Evolutionary conservation across 768 basidiomycete genomes (phyloP).

Genomic region (Chiua virens): DNA sequence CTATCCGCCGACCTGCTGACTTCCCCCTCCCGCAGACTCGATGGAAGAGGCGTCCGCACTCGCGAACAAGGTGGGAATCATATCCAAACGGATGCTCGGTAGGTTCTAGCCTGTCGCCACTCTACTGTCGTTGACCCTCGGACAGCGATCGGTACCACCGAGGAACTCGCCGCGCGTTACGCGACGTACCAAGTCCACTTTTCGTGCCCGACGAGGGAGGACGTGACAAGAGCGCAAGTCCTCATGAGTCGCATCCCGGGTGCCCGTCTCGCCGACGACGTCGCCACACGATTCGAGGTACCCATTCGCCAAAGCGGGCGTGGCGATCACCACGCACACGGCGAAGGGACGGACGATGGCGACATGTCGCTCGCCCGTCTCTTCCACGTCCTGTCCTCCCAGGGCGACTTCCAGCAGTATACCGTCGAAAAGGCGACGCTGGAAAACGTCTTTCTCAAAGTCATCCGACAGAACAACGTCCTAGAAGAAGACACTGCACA

Average conservation of each 20-base stretch:
- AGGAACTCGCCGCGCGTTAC: slow-evolving; percentile 62
- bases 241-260: slow-evolving; percentile 65
- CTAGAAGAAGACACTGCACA: slow-evolving; percentile 42
- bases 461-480: slow-evolving; percentile 62
- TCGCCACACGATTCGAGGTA: slow-evolving; percentile 75
- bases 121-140: too few relatives aligned
- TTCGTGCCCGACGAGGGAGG: slow-evolving; percentile 62
- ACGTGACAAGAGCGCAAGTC: slow-evolving; percentile 52
- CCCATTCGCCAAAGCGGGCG: slow-evolving; percentile 39
- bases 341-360: neutral
- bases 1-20: slow-evolving; percentile 2
- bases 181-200: slow-evolving; percentile 79
- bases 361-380: slow-evolving; percentile 55
- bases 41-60: slow-evolving; percentile 85
- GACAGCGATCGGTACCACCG: slow-evolving; percentile 65
- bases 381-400: slow-evolving; percentile 53
- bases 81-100: slow-evolving; percentile 72
- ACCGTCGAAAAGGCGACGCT: slow-evolving; percentile 69
- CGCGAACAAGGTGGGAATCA: slow-evolving; percentile 73
- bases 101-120: slow-evolving; percentile 9
- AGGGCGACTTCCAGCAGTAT: slow-evolving; percentile 60
- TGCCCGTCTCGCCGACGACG: slow-evolving; percentile 66
- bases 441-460: slow-evolving; percentile 73
- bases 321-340: too few relatives aligned
- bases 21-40: slow-evolving; percentile 46